Evolutionary conservation across 1,284 basidiomycete genomes (phyloP).

Genomic region (Baeospora myosura): DNA sequence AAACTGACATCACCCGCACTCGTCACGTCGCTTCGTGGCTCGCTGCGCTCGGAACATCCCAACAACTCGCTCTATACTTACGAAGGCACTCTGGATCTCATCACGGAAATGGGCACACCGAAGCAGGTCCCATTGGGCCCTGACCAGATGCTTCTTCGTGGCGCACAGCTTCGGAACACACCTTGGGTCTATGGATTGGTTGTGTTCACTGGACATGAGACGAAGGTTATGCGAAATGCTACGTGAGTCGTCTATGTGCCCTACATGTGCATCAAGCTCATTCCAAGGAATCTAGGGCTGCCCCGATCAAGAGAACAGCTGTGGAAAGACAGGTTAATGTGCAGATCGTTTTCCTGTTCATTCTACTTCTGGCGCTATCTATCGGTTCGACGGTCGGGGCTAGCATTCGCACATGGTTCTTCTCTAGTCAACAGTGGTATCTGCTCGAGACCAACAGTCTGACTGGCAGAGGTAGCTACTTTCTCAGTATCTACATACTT

Average conservation of each 20-base stretch:
- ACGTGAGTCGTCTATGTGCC: slow-evolving; percentile 68
- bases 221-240: slow-evolving; percentile 93
- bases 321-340: slow-evolving; percentile 95
- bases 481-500: neutral
- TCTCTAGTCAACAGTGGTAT: slow-evolving; percentile 80
- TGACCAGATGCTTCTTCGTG: slow-evolving; percentile 90
- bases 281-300: slow-evolving; percentile 72
- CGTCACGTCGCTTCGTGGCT: slow-evolving; percentile 72
- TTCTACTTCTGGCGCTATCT: slow-evolving; percentile 81
- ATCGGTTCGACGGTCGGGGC: slow-evolving; percentile 89
- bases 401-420: slow-evolving; percentile 86
- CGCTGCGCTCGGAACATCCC: slow-evolving; percentile 89
- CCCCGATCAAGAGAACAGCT: slow-evolving; percentile 94
- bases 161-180: slow-evolving; percentile 94
- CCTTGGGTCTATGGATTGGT: slow-evolving; percentile 93
- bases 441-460: slow-evolving; percentile 54
- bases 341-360: slow-evolving; percentile 95
- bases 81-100: slow-evolving; percentile 76
- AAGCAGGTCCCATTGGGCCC: slow-evolving; percentile 89
- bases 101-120: slow-evolving; percentile 48
- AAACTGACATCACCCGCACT: slow-evolving; percentile 72
- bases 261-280: neutral
- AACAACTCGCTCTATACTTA: slow-evolving; percentile 98
- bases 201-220: slow-evolving; percentile 97
- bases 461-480: slow-evolving; percentile 49